Base-by-base conservation (phyloP, 2,329 filamentous ascomycete species). In the Zymoseptoria ardabiliae region DNA sequence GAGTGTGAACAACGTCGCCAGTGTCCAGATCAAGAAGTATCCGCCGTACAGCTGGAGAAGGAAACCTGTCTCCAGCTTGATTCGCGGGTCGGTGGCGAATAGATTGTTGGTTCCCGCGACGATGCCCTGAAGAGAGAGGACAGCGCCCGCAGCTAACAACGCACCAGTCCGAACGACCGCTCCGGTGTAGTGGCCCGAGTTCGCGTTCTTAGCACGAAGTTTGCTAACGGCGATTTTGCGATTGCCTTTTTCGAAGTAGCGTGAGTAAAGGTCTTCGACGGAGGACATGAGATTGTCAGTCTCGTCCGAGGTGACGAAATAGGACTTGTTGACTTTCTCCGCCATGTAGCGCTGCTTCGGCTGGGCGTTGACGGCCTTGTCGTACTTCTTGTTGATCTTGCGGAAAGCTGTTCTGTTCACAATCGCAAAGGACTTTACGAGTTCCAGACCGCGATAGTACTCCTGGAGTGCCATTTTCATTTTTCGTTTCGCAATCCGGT, bases 361-460 rank as follows among this genome's bases (percentile, higher is more conserved):
- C 10, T 88, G 83, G 49, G 91, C 87, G 67, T 91, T 85, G 58
- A 91, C 85, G 2, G 88, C 85, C 76, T 97, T 99, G 79, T 97
- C 92, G 72, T 95, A 97, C 75, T 99, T 99, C 74, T 99, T 99
- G 76, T 96, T 97, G 71, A 99, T 91, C 74, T 99, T 99, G 30
- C 92, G 87, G 70, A 97, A 97, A 0, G 91, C 94, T 0, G 91
- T 96, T 54, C 91, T 84, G 73, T 99, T 99, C 13, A 97, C 80
- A 21, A 96, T 77, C 1, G 91, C 88, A 69, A 96, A 99, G 0
- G 90, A 89, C 76, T 97, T 97, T 60, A 99, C 81, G 52, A 97
- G 78, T 72, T 99, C 94, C 13, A 99, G 80, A 0, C 90, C 88
- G 20, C 93, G 87, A 72, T 99, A 97, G 72, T 91, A 96, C 72